A percentile compares a stretch with the other conserved stretches of the same genome.
Conservation (phyloP, 2,329 filamentous ascomycete species). For the Xenoacremonium recifei region DNA sequence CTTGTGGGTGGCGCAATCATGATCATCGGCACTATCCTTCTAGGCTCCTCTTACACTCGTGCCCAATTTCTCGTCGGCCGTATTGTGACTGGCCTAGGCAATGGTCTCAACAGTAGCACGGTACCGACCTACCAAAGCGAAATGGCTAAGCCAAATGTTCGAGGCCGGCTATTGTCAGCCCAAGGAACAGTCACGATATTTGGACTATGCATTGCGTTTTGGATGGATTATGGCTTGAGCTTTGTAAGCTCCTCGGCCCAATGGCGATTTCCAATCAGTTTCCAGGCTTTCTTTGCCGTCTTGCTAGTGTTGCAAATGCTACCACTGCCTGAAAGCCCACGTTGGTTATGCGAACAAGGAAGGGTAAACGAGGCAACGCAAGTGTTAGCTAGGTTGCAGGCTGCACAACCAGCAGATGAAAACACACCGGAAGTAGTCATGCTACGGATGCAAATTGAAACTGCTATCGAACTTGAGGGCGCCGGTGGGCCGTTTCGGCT, state of each 20-base stretch:
- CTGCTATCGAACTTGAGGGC: background rate
- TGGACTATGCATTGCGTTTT: slow-evolving; percentile 36
- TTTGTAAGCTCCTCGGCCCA: slow-evolving; percentile 26
- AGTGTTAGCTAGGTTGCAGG: background rate
- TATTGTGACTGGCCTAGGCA: slow-evolving; percentile 39
- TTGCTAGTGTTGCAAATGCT: slow-evolving; percentile 29
- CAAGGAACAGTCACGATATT: slow-evolving; percentile 40
- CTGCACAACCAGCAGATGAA: background rate
- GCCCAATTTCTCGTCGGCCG: slow-evolving; percentile 33
- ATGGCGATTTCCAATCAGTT: slow-evolving; percentile 38
- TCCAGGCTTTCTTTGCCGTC: slow-evolving; percentile 37
- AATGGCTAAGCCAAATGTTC: slow-evolving; percentile 31
- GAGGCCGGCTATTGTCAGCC: slow-evolving; percentile 44
- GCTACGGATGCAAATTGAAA: background rate
- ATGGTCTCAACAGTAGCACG: slow-evolving; percentile 32
- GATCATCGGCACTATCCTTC: slow-evolving; percentile 37
- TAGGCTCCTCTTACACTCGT: slow-evolving; percentile 1
- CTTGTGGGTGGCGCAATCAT: slow-evolving; percentile 40
- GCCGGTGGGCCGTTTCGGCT: slow-evolving; percentile 14
- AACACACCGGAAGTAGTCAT: background rate
- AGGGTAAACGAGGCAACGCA: background rate
- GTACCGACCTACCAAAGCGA: slow-evolving; percentile 29
- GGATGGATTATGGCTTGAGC: slow-evolving; percentile 29
- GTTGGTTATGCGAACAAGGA: background rate
- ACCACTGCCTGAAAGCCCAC: slow-evolving; percentile 20